Conservation (phyloP, 2,329 filamentous ascomycete species). For the Ustulina deusta region DNA sequence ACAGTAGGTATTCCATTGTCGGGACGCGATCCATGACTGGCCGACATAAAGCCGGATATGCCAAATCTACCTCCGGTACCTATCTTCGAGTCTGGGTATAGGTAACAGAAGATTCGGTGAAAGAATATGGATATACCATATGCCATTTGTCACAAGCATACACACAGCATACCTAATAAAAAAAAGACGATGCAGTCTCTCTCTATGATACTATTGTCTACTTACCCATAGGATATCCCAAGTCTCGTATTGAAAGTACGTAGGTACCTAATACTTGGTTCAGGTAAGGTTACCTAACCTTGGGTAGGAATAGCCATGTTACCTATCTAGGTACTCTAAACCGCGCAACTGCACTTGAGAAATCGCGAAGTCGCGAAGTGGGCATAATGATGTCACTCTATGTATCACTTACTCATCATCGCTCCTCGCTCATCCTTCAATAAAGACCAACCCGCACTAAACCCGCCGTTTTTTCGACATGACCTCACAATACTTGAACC, state of each 20-base stretch:
- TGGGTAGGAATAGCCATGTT: not conserved
- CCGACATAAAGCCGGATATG: constrained; percentile 28
- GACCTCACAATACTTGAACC: not conserved
- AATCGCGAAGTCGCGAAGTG: constrained; percentile 14
- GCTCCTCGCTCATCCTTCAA: constrained; percentile 4
- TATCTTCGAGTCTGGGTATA: not conserved
- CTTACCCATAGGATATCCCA: too few species aligned
- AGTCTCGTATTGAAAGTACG: not conserved
- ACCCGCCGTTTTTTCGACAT: not conserved
- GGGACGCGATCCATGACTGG: constrained; percentile 8
- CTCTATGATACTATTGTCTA: too few species aligned
- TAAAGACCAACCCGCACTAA: constrained; percentile 2
- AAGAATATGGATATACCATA: too few species aligned
- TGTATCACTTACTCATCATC: constrained; percentile 13
- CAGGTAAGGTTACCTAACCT: not conserved
- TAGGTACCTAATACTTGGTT: too few species aligned
- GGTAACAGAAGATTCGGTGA: constrained; percentile 22
- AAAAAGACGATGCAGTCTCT: not conserved
- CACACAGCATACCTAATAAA: not conserved
- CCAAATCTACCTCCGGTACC: constrained; percentile 1
- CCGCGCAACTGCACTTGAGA: not conserved
- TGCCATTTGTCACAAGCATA: constrained; percentile 7
- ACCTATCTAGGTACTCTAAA: not conserved
- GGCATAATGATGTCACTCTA: constrained; percentile 31
- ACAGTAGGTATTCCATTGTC: not conserved